Base-by-base conservation (phyloP, 768 basidiomycete genomes). In the Boletus pseudo-olivaceus region DNA sequence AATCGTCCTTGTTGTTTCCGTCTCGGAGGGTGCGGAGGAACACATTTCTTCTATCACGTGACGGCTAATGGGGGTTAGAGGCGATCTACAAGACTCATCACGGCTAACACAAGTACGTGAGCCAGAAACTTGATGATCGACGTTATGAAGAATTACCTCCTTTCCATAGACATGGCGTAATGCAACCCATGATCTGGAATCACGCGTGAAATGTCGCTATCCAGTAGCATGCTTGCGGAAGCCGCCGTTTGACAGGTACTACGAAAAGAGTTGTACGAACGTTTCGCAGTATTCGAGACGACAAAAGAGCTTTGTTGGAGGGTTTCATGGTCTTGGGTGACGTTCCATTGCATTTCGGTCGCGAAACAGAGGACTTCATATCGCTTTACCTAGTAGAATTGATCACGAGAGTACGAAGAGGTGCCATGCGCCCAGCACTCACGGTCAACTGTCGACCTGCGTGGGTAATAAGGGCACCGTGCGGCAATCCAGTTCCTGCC, bases 331-430 rank as follows among this genome's bases (percentile, higher is more conserved):
- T 42, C 52, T 38, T 49, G 35, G 5, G 37, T 30, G 11, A 68
- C 43, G 5, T 20, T 51, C 68, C 67, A 68, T 50, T 63, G 57
- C 66, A 68, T 65, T 40, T 51, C 44, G 5, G 29, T 49, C 1
- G 68, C 68, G 19, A 67, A 70, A 43, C 66, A 70, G 40, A 68
- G 66, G 34, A 68, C 60, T 43, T 70, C 68, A 51, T 70, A 68
- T 2, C 42, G 58, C 30, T 60, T 63, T 20, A 63, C 61, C 67
- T 68, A 32, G 30, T 15, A 34, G n/a, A 47, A 14, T 34, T 32
- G 23, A 34, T 44, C 33, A 45, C 37, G 37, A 39, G n/a, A 40
- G 1, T 14, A 39, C 23, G 17, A 33, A 38, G 19, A 34, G 12
- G 10, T 1, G n/a, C 47, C 5, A 37, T 8, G 32, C 5, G 27